Percentiles rank a stretch among this genome's conserved stretches.
Conservation (phyloP, 305 asterid species). For the Lippia alba region DNA sequence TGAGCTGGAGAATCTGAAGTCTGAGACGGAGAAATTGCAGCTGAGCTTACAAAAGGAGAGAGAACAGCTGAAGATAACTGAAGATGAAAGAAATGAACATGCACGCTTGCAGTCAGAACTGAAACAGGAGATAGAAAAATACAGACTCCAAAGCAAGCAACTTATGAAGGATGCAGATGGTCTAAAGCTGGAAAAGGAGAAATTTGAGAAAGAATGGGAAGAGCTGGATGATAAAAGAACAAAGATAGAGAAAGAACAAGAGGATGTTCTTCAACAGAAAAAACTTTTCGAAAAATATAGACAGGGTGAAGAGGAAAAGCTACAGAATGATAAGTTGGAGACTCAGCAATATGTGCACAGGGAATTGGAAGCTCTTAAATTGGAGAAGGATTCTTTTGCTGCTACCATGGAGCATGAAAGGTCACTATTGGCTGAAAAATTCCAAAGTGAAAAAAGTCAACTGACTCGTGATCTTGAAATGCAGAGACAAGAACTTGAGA, state of each 20-base stretch:
- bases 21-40: constrained; percentile 66
- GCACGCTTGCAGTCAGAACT: constrained; percentile 73
- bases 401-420: constrained; percentile 86
- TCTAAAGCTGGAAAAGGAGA: constrained; percentile 85
- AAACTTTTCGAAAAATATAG: constrained; percentile 55
- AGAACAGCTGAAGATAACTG: constrained; percentile 78
- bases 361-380: constrained; percentile 80
- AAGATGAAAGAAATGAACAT: constrained; percentile 82
- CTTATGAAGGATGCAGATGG: constrained; percentile 80
- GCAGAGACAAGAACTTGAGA: constrained; percentile 76
- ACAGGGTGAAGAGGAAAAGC: constrained; percentile 73
- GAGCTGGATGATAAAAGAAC: constrained; percentile 80
- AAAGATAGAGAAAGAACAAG: constrained; percentile 69
- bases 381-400: constrained; percentile 77
- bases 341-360: constrained; percentile 61
- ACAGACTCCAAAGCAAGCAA: constrained; percentile 67
- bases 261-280: constrained; percentile 60
- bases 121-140: constrained; percentile 87
- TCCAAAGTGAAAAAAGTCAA: constrained; percentile 61
- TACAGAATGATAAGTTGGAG: constrained; percentile 76
- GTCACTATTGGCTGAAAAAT: constrained; percentile 61
- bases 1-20: constrained; percentile 72
- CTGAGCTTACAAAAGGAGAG: constrained; percentile 60
- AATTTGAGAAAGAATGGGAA: constrained; percentile 97
- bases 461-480: constrained; percentile 70